phyloP scores from a whole-genome alignment of 2,329 filamentous ascomycete species.

The Calonectria leucothoes region DNA sequence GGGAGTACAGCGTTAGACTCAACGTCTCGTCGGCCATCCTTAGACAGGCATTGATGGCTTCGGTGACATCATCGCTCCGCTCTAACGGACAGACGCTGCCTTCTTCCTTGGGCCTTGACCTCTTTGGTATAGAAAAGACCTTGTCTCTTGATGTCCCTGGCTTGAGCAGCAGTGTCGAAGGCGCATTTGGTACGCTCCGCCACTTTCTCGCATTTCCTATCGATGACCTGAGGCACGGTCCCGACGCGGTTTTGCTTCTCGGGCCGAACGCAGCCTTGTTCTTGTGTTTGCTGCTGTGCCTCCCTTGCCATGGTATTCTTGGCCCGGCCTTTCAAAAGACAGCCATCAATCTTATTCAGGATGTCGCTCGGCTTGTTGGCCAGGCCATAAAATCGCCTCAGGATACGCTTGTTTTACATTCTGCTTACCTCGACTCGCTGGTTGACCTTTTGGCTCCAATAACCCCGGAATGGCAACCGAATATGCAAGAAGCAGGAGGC shows the following conservation, averaged over 20 bases:
- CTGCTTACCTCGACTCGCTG: conserved; percentile 20
- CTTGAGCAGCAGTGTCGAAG: conserved; percentile 13
- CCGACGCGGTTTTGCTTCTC: conserved; percentile 26
- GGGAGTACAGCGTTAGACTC: conserved; percentile 29
- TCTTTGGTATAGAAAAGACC: conserved; percentile 6
- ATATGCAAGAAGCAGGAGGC: not conserved
- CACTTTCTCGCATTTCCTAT: conserved; percentile 19
- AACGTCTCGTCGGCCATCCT: conserved; percentile 27
- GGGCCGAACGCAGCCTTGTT: conserved; percentile 29
- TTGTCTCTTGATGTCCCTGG: conserved; percentile 18
- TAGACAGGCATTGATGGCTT: conserved; percentile 23
- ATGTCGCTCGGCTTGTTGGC: conserved; percentile 13
- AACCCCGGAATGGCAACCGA: not conserved
- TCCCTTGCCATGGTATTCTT: conserved; percentile 26
- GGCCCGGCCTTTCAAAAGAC: conserved; percentile 26
- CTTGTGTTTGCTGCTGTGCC: conserved; percentile 22
- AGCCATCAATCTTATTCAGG: conserved; percentile 15
- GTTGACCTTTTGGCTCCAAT: not conserved
- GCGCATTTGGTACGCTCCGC: conserved; percentile 18
- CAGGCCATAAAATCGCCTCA: conserved; percentile 26
- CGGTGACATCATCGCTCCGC: conserved; percentile 10
- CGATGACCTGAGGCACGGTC: conserved; percentile 24
- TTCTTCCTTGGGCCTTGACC: conserved; percentile 1
- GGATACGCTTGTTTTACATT: conserved; percentile 16
- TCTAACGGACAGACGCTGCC: conserved; percentile 3